Percentiles rank a stretch among this genome's conserved stretches.
Conservation (phyloP, 2,329 filamentous ascomycete species). For the Trichocomaceae sp. region DNA sequence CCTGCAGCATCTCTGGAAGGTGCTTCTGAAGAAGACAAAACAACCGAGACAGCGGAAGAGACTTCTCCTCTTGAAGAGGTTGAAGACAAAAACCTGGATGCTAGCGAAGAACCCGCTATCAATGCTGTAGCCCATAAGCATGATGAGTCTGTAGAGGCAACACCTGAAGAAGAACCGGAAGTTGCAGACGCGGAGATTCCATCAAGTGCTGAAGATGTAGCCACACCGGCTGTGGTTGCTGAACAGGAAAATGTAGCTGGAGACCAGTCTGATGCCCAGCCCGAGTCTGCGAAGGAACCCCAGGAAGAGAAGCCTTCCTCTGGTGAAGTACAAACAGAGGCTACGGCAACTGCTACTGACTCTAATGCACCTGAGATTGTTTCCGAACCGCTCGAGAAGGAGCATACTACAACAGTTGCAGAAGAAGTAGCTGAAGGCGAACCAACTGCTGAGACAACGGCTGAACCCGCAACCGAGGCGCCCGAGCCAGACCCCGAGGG, state of each 20-base stretch:
- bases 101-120: neutral
- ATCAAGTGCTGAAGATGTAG: neutral
- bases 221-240: constrained; percentile 2
- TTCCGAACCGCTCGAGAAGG: neutral
- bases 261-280: constrained; percentile 1
- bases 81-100: neutral
- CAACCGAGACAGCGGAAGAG: constrained; percentile 1
- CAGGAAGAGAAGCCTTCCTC: constrained; percentile 1
- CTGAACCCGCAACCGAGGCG: neutral
- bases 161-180: neutral
- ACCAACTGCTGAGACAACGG: neutral
- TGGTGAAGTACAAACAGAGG: neutral
- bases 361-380: neutral
- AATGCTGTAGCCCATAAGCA: neutral
- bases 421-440: neutral
- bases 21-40: constrained; percentile 4
- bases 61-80: neutral
- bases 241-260: neutral
- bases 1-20: constrained; percentile 1
- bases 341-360: neutral
- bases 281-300: neutral
- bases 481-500: neutral
- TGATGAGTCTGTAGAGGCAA: constrained; percentile 3
- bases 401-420: neutral
- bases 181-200: constrained; percentile 1